Percentiles rank a stretch among this genome's conserved stretches.
Conservation (phyloP, 139 green algal genomes). For the Yamagishiella unicocca region DNA sequence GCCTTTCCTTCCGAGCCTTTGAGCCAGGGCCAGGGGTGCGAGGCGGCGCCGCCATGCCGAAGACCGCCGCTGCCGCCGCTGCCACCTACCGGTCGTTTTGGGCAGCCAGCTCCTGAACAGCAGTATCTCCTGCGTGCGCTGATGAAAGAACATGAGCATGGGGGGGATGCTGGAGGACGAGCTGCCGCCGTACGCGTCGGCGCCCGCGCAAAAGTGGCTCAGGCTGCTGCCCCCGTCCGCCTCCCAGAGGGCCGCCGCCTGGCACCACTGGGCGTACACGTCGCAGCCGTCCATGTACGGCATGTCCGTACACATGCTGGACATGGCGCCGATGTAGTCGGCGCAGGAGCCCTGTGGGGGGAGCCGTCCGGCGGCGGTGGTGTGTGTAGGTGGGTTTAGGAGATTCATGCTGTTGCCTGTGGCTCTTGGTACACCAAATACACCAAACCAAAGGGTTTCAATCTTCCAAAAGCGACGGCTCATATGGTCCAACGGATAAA, state of each 20-base stretch:
- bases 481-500: too few species aligned
- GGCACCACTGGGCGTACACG: slow-evolving; percentile 43
- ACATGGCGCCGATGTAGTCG: slow-evolving; percentile 49
- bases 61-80: neutral
- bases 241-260: neutral
- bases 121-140: slow-evolving; percentile 51
- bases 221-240: neutral
- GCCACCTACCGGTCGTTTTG: slow-evolving; percentile 40
- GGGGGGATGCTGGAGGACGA: slow-evolving; percentile 43
- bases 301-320: slow-evolving; percentile 53
- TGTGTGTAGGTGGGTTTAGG: too few species aligned
- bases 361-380: neutral
- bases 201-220: slow-evolving; percentile 15
- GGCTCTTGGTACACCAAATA: too few species aligned
- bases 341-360: slow-evolving; percentile 18
- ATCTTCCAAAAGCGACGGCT: too few species aligned
- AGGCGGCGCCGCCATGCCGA: neutral
- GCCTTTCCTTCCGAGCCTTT: too few species aligned
- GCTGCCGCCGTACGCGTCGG: neutral
- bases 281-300: slow-evolving; percentile 50
- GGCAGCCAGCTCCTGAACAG: slow-evolving; percentile 61
- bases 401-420: too few species aligned
- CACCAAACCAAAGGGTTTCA: too few species aligned
- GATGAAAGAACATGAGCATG: slow-evolving; percentile 74
- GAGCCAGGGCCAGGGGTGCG: too few species aligned